phyloP scores from a whole-genome alignment of 495 filamentous ascomycete species.

The Penicillium canescens region DNA sequence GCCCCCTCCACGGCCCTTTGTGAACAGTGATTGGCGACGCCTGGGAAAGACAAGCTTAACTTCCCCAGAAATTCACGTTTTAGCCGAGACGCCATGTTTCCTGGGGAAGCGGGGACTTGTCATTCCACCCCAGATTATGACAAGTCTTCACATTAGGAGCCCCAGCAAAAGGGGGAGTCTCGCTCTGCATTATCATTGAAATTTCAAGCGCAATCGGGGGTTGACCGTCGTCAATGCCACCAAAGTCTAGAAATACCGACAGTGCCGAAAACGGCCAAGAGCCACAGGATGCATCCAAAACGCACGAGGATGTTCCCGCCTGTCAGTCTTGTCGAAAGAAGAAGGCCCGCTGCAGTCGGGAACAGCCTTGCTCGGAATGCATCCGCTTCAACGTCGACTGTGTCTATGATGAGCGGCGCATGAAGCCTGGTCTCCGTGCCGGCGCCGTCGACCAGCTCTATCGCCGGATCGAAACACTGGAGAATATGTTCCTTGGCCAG shows the following conservation, averaged over 20 bases:
- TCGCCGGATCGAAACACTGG: conserved; percentile 33
- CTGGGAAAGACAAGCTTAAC: too few relatives aligned
- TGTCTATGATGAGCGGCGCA: conserved; percentile 35
- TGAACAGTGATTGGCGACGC: too few relatives aligned
- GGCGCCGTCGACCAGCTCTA: conserved; percentile 43
- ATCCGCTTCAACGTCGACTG: conserved; percentile 31
- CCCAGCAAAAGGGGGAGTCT: too few relatives aligned
- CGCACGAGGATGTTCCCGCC: conserved; percentile 22
- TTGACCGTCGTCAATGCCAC: background rate
- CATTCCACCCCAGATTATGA: too few relatives aligned
- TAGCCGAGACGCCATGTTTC: too few relatives aligned
- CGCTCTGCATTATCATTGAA: too few relatives aligned
- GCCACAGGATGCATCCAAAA: conserved; percentile 5
- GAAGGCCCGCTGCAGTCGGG: conserved; percentile 41
- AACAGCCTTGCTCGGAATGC: conserved; percentile 40
- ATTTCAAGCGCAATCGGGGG: too few relatives aligned
- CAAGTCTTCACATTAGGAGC: too few relatives aligned
- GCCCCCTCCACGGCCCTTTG: too few relatives aligned
- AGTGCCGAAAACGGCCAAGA: conserved; percentile 1
- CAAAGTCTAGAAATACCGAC: background rate
- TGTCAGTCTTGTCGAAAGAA: conserved; percentile 44
- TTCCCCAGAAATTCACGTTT: too few relatives aligned
- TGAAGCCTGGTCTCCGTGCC: conserved; percentile 38
- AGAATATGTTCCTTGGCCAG: conserved; percentile 35
- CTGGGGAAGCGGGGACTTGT: too few relatives aligned